These are phyloP conservation scores for Aspergillus caelatus DNA, from an alignment of 2,329 filamentous ascomycete genomes.

Conservation along the genomic window DNA sequence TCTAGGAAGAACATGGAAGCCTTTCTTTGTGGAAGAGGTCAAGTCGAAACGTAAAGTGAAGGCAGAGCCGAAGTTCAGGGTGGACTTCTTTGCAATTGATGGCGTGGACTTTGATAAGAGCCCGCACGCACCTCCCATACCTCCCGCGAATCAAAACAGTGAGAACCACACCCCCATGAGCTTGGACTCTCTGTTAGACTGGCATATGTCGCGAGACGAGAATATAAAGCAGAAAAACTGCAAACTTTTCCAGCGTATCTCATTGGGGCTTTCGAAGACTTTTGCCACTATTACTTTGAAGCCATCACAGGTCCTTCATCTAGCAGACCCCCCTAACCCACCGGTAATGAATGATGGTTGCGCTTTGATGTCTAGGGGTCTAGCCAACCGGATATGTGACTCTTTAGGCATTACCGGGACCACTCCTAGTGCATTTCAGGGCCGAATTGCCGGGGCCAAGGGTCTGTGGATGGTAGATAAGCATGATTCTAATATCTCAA, in stretches of 20 bases:
- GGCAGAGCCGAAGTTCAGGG: slow-evolving; percentile 30
- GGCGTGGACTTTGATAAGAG: slow-evolving; percentile 42
- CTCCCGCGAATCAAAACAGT: slow-evolving; percentile 28
- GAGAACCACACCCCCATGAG: slow-evolving; percentile 40
- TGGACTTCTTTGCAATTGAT: slow-evolving; percentile 50
- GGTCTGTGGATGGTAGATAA: slow-evolving; percentile 62
- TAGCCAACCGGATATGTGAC: slow-evolving; percentile 52
- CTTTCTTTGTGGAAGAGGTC: slow-evolving; percentile 47
- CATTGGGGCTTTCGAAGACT: slow-evolving; percentile 49
- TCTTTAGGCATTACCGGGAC: slow-evolving; percentile 41
- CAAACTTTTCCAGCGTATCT: slow-evolving; percentile 50
- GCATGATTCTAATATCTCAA: slow-evolving; percentile 30
- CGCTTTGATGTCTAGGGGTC: slow-evolving; percentile 55
- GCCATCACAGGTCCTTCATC: slow-evolving; percentile 40
- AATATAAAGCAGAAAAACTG: slow-evolving; percentile 45
- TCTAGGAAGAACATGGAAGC: slow-evolving; percentile 47
- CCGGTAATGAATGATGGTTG: slow-evolving; percentile 58
- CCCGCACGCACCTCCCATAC: slow-evolving; percentile 14
- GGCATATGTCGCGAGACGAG: slow-evolving; percentile 44
- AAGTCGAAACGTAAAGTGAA: slow-evolving; percentile 35
- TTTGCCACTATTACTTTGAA: slow-evolving; percentile 41
- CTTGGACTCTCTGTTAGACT: slow-evolving; percentile 45
- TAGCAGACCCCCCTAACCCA: slow-evolving; percentile 30
- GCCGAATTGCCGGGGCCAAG: slow-evolving; percentile 62
- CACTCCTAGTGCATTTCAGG: slow-evolving; percentile 59